A percentile compares a stretch with the other conserved stretches of the same genome.
These are phyloP conservation scores for Harringtonia lauricola DNA, from an alignment of 2,329 filamentous ascomycete species.

Conservation along the genomic window DNA sequence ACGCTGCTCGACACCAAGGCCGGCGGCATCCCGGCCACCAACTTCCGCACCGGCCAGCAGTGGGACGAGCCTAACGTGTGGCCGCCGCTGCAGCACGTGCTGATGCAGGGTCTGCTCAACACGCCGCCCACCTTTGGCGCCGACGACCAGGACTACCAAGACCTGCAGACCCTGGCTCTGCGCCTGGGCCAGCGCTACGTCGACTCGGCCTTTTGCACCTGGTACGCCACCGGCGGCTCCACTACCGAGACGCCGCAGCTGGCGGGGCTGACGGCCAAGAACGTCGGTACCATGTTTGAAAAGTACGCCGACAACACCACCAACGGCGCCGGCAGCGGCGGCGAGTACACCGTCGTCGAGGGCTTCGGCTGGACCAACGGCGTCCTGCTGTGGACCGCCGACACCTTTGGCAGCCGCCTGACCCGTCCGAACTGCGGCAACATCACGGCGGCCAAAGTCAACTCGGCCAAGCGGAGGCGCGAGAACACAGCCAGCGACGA, in stretches of 20 bases:
- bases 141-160: constrained; percentile 40
- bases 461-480: constrained; percentile 18
- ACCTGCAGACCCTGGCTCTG: constrained; percentile 44
- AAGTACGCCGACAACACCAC: constrained; percentile 53
- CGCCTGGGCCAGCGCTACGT: constrained; percentile 53
- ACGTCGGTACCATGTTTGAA: constrained; percentile 55
- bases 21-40: constrained; percentile 53
- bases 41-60: constrained; percentile 49
- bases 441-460: constrained; percentile 28
- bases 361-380: constrained; percentile 64
- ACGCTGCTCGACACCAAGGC: constrained; percentile 37
- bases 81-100: constrained; percentile 54
- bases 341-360: constrained; percentile 59
- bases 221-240: constrained; percentile 54
- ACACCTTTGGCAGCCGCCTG: constrained; percentile 46
- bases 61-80: constrained; percentile 64
- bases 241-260: constrained; percentile 42
- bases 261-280: constrained; percentile 27
- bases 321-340: constrained; percentile 51
- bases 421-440: constrained; percentile 44
- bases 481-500: not conserved
- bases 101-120: constrained; percentile 51
- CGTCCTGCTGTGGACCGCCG: constrained; percentile 54
- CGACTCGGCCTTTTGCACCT: constrained; percentile 59
- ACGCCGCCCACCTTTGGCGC: constrained; percentile 44